A percentile compares a stretch with the other conserved stretches of the same genome.
phyloP scores from a whole-genome alignment of 75 land plant genomes.

The Pseudotsuga menziesii region DNA sequence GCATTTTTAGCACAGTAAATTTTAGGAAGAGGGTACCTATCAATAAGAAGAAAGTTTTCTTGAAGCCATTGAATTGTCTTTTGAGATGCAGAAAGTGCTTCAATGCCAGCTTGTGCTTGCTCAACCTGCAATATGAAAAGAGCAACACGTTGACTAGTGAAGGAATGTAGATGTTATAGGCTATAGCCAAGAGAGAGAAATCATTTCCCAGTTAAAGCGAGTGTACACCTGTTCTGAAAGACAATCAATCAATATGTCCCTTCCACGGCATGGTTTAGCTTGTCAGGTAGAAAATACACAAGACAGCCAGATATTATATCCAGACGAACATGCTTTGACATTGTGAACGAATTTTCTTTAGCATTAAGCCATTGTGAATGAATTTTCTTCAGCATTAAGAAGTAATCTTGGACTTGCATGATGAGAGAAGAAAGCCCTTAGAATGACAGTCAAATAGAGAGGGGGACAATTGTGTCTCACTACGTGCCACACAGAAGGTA shows the following conservation, averaged over 20 bases:
- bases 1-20: neutral
- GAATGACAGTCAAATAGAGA: no score
- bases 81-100: slow-evolving; percentile 78
- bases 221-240: neutral
- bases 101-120: slow-evolving; percentile 87
- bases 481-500: no score
- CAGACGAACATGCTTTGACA: neutral
- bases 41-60: slow-evolving; percentile 80
- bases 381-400: no score
- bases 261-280: neutral
- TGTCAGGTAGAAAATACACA: neutral
- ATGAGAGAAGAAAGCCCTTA: no score
- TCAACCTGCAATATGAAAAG: slow-evolving; percentile 68
- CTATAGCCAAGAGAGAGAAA: no score
- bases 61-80: slow-evolving; percentile 59
- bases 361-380: no score
- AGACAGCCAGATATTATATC: neutral
- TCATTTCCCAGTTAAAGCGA: no score
- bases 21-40: slow-evolving; percentile 47
- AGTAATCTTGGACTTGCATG: no score
- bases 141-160: neutral
- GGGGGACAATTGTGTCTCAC: no score
- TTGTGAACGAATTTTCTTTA: no score
- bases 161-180: no score
- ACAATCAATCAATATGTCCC: neutral